Evolutionary conservation across 495 filamentous ascomycete genomes (phyloP).

Genomic region (Xylaria bambusicola): DNA sequence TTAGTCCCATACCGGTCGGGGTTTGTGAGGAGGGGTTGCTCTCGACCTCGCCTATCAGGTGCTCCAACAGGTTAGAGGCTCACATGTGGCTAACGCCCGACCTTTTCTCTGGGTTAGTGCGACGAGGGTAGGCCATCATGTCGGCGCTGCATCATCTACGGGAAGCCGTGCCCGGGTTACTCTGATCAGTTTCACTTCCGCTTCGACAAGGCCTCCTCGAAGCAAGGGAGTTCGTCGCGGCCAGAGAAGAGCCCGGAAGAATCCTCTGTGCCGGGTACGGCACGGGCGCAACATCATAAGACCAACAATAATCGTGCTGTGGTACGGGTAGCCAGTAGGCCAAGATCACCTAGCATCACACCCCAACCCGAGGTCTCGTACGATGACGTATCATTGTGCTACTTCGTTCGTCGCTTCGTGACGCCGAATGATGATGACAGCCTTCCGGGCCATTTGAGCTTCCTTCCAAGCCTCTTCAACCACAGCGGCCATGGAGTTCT

Average conservation of each 20-base stretch:
- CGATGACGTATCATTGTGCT: constrained; percentile 29
- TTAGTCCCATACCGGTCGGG: background rate
- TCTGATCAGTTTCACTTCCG: constrained; percentile 32
- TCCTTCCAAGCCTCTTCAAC: constrained; percentile 26
- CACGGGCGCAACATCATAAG: background rate
- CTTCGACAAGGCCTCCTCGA: constrained; percentile 19
- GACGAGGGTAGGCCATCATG: constrained; percentile 28
- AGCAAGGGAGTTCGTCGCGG: constrained; percentile 1
- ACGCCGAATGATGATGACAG: constrained; percentile 25
- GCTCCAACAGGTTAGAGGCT: background rate
- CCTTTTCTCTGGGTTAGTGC: constrained; percentile 16
- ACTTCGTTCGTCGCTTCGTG: constrained; percentile 28
- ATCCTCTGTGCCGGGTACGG: background rate
- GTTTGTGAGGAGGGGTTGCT: background rate
- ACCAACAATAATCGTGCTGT: background rate
- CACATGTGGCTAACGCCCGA: background rate
- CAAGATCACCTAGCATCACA: constrained; percentile 1
- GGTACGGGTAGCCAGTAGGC: background rate
- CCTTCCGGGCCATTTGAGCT: constrained; percentile 28
- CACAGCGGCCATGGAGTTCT: constrained; percentile 21
- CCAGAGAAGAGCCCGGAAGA: background rate
- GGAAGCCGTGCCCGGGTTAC: constrained; percentile 28
- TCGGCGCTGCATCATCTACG: constrained; percentile 28
- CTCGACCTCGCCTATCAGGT: background rate
- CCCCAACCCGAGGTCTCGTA: constrained; percentile 18